Evolutionary conservation across 306 rosid genomes (phyloP).

Genomic region (Lotus japonicus): DNA sequence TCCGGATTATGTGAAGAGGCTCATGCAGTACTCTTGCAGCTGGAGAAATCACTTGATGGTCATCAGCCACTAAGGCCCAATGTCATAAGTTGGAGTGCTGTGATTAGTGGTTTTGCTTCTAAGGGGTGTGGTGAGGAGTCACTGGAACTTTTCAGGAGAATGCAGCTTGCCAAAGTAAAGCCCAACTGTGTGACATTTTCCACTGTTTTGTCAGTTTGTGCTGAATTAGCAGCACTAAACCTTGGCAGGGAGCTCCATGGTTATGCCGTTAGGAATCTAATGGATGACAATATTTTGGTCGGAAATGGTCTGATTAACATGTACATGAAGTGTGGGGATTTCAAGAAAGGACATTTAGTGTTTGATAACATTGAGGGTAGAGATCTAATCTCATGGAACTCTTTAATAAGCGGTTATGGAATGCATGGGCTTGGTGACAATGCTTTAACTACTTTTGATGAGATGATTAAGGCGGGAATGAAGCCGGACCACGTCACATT

Average conservation of each 20-base stretch:
- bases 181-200: constrained; percentile 60
- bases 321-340: constrained; percentile 75
- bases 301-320: constrained; percentile 72
- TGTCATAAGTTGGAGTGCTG: constrained; percentile 80
- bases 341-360: constrained; percentile 50
- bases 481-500: constrained; percentile 70
- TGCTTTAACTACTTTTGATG: constrained; percentile 53
- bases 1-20: constrained; percentile 73
- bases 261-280: constrained; percentile 41
- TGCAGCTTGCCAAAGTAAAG: constrained; percentile 58
- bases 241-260: constrained; percentile 76
- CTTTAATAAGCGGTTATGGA: constrained; percentile 74
- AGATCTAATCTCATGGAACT: constrained; percentile 80
- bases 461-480: constrained; percentile 45
- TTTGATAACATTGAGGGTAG: constrained; percentile 43
- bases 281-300: constrained; percentile 63
- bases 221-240: constrained; percentile 54
- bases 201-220: constrained; percentile 66
- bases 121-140: constrained; percentile 49
- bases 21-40: constrained; percentile 39
- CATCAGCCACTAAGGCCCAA: constrained; percentile 42
- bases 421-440: constrained; percentile 70
- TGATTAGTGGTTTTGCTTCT: constrained; percentile 59
- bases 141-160: constrained; percentile 59
- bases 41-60: constrained; percentile 32